Base-by-base conservation (phyloP, 140 eudicot species). In the Bidens hawaiensis region DNA sequence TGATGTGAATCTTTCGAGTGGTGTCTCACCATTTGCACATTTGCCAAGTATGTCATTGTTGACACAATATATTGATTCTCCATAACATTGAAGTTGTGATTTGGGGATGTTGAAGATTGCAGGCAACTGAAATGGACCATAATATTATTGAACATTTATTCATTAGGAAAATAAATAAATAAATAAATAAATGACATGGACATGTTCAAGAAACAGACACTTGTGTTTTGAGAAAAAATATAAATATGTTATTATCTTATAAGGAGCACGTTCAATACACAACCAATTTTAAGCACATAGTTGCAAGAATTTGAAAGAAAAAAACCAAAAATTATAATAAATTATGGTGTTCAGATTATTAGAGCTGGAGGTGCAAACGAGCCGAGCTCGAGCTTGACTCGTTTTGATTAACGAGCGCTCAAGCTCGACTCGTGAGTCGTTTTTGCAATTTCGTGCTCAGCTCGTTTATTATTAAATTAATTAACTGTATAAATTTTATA, bases 41-140 rank as follows among this genome's bases (percentile, higher is more conserved):
- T 75, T 79, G 3, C 82, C 76, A 31, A 90, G 82, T 65, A 82
- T 14, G 67, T 90, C 86, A 0, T 26, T 46, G 61, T 62, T 76
- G 11, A 68, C 74, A 38, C 86, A 71, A 51, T 77, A 90, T 14
- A 87, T 75, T 26, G 89, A 77, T 72, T 90, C 97, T 53, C 97
- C 97, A 60, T 81, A 84, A 60, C 84, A 77, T 62, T 87, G 97
- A 15, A 90, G 88, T 64, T 83, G 90, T 55, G 97, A 86, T 64
- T 90, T 90, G 26, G 97, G 96, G n/a, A 87, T 66, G 69, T 90
- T 90, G 77, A 90, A 90, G 65, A 69, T 57, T 0, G 97, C 94
- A 23, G 97, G 90, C 68, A 90, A 71, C 96, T 90, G 83, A 30
- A 28, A 62, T 64, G 48, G 17, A 76, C 31, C 18, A 42, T 14